Base-by-base conservation (phyloP, 1,284 basidiomycete genomes). In the Pyrrhoderma noxium region DNA sequence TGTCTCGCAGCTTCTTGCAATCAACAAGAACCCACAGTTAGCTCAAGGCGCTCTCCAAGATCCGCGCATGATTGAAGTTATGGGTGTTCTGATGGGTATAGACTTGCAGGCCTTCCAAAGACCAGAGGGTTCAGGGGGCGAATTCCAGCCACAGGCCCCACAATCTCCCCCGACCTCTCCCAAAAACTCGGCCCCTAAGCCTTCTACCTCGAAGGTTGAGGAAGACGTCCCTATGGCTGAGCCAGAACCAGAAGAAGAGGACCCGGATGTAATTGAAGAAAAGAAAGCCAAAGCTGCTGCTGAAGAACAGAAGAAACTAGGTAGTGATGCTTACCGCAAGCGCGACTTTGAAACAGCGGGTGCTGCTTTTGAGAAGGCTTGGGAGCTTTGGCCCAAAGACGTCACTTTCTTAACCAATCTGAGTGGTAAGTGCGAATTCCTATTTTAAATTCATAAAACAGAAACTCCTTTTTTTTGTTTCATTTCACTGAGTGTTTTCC, bases 311-410 rank as follows among this genome's bases (percentile, higher is more conserved):
- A 95, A 95, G 74, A 77, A 80, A 58, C 73, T 80, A 51, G 93
- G 94, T 51, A 76, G 81, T 58, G 83, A 80, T 41, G 81, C 83
- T 13, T 98, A 98, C 79, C 92, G 94, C 74, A 81, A 86, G 62
- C 79, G 86, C 57, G 78, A 86, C 54, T 87, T 94, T 59, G 80
- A 77, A 25, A 78, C 79, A 57, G 90, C 92, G 9, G 79, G 78
- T 44, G 71, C 75, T 52, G 76, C 81, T 56, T 95, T 89, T 70
- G 68, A 80, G 59, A 85, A 89, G 64, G 95, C 95, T 2, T 98
- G 95, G 94, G 91, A 96, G 49, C 65, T 82, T 13, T 93, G 85
- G 79, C 89, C 91, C 45, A 90, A 96, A 69, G 93, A 99, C 67
- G 79, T 97, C 59, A 91, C 92, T 5, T 98, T 87, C 77, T 74